A percentile compares a stretch with the other conserved stretches of the same genome.
Evolutionary conservation across 2,329 filamentous ascomycete species (phyloP).

Genomic region (Torrubiellomyces zombiae): DNA sequence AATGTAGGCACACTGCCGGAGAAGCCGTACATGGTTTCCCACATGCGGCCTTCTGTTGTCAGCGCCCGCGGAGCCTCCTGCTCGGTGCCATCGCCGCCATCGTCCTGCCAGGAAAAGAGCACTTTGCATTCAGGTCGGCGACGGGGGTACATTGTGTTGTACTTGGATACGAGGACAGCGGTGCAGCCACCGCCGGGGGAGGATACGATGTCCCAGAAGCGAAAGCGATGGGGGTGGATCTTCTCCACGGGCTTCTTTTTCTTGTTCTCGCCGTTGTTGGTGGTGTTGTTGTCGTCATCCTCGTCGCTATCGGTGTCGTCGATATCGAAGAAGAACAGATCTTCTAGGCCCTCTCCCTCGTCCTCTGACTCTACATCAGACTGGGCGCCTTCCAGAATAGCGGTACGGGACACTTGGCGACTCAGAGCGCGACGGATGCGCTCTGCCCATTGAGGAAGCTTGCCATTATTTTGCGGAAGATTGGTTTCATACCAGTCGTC

Average conservation of each 20-base stretch:
- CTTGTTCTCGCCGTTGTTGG: conserved; percentile 3
- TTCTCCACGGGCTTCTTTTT: conserved; percentile 20
- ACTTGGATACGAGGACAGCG: conserved; percentile 31
- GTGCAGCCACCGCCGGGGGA: conserved; percentile 35
- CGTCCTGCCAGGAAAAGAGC: conserved; percentile 17
- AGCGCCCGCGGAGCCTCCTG: conserved; percentile 10
- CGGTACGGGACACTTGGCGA: conserved; percentile 26
- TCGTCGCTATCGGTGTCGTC: conserved; percentile 5
- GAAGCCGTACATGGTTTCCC: conserved; percentile 43
- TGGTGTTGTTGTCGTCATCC: conserved; percentile 5
- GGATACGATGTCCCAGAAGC: conserved; percentile 34
- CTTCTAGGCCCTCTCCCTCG: conserved; percentile 6
- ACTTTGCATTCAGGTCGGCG: conserved; percentile 20
- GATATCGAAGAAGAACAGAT: conserved; percentile 2
- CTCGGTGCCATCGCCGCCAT: conserved; percentile 1
- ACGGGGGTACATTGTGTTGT: conserved; percentile 31
- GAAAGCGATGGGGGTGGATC: conserved; percentile 31
- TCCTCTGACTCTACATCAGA: conserved; percentile 9
- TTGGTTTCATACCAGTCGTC: conserved; percentile 38
- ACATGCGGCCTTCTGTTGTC: conserved; percentile 37
- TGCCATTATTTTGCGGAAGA: conserved; percentile 11
- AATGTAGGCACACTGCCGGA: conserved; percentile 28
- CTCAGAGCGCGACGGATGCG: conserved; percentile 27
- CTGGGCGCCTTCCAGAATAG: conserved; percentile 21
- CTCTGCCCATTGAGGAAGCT: conserved; percentile 27